phyloP scores from a whole-genome alignment of 169 alveolate genomes.

The Amoebophrya sp. region DNA sequence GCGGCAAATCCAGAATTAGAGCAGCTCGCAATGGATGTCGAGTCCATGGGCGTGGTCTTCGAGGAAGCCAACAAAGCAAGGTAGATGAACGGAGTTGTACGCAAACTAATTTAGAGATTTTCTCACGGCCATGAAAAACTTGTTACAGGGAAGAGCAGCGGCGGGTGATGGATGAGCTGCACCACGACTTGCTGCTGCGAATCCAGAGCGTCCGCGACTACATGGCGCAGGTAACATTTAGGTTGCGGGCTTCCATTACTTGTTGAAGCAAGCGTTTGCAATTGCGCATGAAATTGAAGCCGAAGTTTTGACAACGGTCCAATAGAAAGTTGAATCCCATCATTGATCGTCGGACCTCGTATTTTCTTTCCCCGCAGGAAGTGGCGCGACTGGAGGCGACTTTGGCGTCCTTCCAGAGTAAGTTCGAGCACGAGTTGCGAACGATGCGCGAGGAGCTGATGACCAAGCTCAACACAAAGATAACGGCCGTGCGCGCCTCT shows the following conservation, averaged over 20 bases:
- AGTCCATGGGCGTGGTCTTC: neutral
- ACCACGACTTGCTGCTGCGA: neutral
- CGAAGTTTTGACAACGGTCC: too few relatives aligned
- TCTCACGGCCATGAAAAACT: neutral
- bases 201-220: neutral
- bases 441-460: neutral
- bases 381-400: neutral
- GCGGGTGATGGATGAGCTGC: neutral
- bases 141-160: slow-evolving; percentile 1
- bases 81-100: too few relatives aligned
- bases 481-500: neutral
- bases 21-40: neutral
- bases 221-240: neutral
- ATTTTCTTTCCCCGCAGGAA: neutral
- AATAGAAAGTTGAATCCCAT: too few relatives aligned
- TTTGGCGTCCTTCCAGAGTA: neutral
- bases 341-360: too few relatives aligned
- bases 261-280: too few relatives aligned
- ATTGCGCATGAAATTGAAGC: too few relatives aligned
- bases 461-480: neutral
- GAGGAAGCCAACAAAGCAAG: neutral
- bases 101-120: too few relatives aligned
- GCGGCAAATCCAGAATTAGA: neutral
- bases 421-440: neutral
- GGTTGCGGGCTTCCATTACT: too few relatives aligned